phyloP scores from a whole-genome alignment of 2,329 filamentous ascomycete species.

The Fusarium burgessii region DNA sequence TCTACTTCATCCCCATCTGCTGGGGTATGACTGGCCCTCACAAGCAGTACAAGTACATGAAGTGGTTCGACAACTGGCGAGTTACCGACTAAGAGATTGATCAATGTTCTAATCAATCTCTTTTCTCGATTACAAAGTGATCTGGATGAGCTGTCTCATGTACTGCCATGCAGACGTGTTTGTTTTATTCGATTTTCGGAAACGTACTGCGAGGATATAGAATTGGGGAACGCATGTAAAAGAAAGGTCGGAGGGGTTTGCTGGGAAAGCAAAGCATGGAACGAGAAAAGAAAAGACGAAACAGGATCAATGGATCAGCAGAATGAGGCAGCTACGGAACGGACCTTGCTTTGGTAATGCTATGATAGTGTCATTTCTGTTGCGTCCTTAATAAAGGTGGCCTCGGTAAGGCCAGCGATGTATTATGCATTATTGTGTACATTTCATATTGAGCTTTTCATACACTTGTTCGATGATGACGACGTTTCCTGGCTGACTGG shows the following conservation, averaged over 20 bases:
- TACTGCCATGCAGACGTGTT: conserved; percentile 19
- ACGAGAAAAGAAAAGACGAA: conserved; percentile 37
- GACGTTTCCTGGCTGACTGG: conserved; percentile 43
- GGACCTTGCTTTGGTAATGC: conserved; percentile 48
- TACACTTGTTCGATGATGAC: conserved; percentile 44
- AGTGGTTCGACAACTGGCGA: conserved; percentile 91
- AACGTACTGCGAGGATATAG: conserved; percentile 37
- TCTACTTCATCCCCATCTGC: conserved; percentile 91
- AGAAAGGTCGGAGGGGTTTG: conserved; percentile 32
- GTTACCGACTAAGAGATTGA: conserved; percentile 70
- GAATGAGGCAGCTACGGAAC: conserved; percentile 39
- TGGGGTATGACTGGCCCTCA: conserved; percentile 94
- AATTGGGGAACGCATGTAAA: conserved; percentile 39
- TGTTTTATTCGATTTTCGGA: conserved; percentile 30
- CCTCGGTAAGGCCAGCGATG: conserved; percentile 38
- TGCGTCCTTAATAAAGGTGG: conserved; percentile 31
- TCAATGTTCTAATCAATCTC: conserved; percentile 14
- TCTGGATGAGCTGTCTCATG: conserved; percentile 33
- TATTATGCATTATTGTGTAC: conserved; percentile 52
- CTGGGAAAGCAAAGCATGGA: conserved; percentile 39
- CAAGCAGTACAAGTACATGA: conserved; percentile 88
- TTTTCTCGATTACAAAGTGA: conserved; percentile 24
- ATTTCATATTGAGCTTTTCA: conserved; percentile 45
- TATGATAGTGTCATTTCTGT: conserved; percentile 43
- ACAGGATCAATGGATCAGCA: conserved; percentile 37